phyloP scores from a whole-genome alignment of 2,329 filamentous ascomycete genomes.

The Microdochium trichocladiopsis region DNA sequence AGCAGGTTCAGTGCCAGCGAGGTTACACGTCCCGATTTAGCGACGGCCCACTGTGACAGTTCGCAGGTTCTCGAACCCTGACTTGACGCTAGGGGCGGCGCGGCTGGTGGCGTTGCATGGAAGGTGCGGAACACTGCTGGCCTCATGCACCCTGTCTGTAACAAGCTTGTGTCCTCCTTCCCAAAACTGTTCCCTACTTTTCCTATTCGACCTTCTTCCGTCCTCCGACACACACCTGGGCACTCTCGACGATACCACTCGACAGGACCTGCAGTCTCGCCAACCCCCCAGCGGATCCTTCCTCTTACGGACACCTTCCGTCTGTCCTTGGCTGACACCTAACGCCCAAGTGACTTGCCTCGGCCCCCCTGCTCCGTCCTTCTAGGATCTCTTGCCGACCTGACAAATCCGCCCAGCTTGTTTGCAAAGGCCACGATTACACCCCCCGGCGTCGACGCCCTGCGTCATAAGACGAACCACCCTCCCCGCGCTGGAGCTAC shows the following conservation, averaged over 20 bases:
- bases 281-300: background rate
- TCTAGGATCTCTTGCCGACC: background rate
- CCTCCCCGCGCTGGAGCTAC: background rate
- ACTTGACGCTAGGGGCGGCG: background rate
- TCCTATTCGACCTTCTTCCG: background rate
- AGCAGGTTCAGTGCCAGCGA: too few relatives aligned
- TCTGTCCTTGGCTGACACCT: background rate
- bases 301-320: background rate
- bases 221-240: background rate
- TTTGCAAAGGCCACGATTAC: constrained; percentile 1
- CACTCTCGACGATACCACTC: background rate
- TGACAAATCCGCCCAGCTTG: background rate
- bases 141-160: background rate
- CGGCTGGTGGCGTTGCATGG: background rate
- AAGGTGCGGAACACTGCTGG: background rate
- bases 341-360: too few relatives aligned
- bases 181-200: background rate
- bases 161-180: background rate
- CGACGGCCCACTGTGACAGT: background rate
- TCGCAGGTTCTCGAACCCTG: background rate
- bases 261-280: too few relatives aligned
- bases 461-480: background rate
- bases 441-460: too few relatives aligned
- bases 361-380: background rate
- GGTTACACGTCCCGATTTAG: background rate